Conservation (phyloP, 1,139 yeast genomes). For the Sugiyamaella neomexicana region DNA sequence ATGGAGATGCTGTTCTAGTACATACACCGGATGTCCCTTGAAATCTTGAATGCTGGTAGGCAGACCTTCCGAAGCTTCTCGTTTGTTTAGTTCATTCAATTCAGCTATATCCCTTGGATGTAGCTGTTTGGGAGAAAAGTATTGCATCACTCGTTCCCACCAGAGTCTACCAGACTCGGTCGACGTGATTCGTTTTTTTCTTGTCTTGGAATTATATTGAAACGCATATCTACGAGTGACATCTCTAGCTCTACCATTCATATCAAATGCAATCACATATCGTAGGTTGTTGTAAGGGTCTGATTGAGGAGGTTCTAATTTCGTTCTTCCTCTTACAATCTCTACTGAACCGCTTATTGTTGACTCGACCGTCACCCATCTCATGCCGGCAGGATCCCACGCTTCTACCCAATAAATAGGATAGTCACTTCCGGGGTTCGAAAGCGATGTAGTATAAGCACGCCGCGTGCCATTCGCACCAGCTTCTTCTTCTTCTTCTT, state of each 20-base stretch:
- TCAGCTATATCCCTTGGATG: slow-evolving; percentile 66
- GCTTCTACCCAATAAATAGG: slow-evolving; percentile 95
- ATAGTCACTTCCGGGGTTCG: slow-evolving; percentile 34
- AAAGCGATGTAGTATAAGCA: background rate
- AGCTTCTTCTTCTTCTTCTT: slow-evolving; percentile 22
- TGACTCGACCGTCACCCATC: slow-evolving; percentile 89
- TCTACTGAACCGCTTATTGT: slow-evolving; percentile 65
- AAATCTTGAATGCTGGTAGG: slow-evolving; percentile 84
- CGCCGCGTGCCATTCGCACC: background rate
- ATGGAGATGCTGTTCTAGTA: slow-evolving; percentile 69
- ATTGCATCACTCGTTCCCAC: slow-evolving; percentile 53
- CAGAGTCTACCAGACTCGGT: slow-evolving; percentile 56
- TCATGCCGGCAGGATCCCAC: slow-evolving; percentile 71
- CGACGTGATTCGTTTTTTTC: slow-evolving; percentile 68
- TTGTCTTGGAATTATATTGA: slow-evolving; percentile 68
- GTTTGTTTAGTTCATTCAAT: slow-evolving; percentile 62
- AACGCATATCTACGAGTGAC: slow-evolving; percentile 81
- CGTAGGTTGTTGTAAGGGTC: slow-evolving; percentile 61
- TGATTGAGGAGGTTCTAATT: slow-evolving; percentile 72
- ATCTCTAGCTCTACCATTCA: slow-evolving; percentile 65
- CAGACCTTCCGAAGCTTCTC: slow-evolving; percentile 77
- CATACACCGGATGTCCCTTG: slow-evolving; percentile 85
- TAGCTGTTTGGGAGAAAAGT: slow-evolving; percentile 37
- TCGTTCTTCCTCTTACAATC: slow-evolving; percentile 59
- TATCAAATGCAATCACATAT: slow-evolving; percentile 78